Evolutionary conservation across 345 rosid genomes (phyloP), one percentile per base, ranked within the genome.

Genomic region (Citrus maxima): DNA sequence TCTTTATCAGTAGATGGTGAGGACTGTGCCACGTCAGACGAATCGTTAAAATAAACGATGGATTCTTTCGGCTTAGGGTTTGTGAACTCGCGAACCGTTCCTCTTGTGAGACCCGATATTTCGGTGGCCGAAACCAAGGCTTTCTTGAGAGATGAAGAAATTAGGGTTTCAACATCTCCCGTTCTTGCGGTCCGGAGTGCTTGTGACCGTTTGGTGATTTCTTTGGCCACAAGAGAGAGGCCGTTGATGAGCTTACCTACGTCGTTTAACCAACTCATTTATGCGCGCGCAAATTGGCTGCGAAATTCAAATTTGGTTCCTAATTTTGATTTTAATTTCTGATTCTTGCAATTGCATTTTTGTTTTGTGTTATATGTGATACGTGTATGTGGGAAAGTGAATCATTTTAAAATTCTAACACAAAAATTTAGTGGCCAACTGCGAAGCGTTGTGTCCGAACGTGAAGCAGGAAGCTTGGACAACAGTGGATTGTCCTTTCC

Each of bases 51-150:
- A 40, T 86, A 93, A 51, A 93, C 93, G 67, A 95, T 88, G 66
- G 91, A 90, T 40, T 86, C 93, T 72, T 85, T 87, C 25, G 90
- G 84, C 77, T 72, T 74, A 77, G 89, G 88, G 21, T 55, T 78
- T 2, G 94, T 83, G 68, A 88, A 82, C 75, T 87, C 82, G 65
- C 85, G 95, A 59, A 85, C 88, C 65, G 85, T 88, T 32, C 98
- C 98, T 75, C 83, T 89, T 16, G 97, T 91, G 42, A 96, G 90
- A 56, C 97, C 97, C n/a, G 92, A 80, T 19, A 94, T 58, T 77
- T 96, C 97, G 74, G 97, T 91, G 82, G 91, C 94, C 24, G 95
- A 83, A 35, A 93, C 88, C 12, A 96, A 54, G 56, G 86, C 93
- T 25, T 84, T 89, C 80, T 90, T 96, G 56, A 91, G 87, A 1